Base-by-base conservation (phyloP, 768 basidiomycete genomes). In the Serpula lacrymans region DNA sequence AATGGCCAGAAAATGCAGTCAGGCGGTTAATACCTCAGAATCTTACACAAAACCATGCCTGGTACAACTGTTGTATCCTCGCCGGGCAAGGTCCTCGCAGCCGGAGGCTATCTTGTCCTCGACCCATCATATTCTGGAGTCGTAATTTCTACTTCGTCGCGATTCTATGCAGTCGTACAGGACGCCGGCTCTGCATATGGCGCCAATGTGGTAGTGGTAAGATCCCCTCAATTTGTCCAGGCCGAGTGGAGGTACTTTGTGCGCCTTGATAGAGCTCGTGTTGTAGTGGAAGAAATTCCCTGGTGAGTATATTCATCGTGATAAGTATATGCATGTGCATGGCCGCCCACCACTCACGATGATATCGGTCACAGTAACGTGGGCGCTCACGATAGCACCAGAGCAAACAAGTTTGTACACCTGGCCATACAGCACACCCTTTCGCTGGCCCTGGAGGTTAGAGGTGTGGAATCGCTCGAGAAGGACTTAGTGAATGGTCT, bases 21-120 rank as follows among this genome's bases (percentile, higher is more conserved):
- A n/a, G n/a, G n/a, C n/a, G n/a, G n/a, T n/a, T n/a, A n/a, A n/a
- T n/a, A n/a, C n/a, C n/a, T n/a, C n/a, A n/a, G n/a, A n/a, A n/a
- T n/a, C n/a, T n/a, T n/a, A n/a, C n/a, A n/a, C n/a, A n/a, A 29
- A 29, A 48, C 40, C 42, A 80, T 78, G 74, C 47, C 67, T 48
- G 55, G 53, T 53, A 58, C 75, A 34, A 90, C 87, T 22, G 75
- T 86, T 37, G 78, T 96, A 46, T 97, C 94, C 24, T 79, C 93
- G 1, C 89, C 95, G 8, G 95, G 95, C 47, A 99, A 99, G 64
- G 94, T 96, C 37, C 77, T 99, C 41, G 62, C 96, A 40, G 91
- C 94, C 8, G 96, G 96, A 2, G 96, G 96, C 2, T 99, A 98
- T 68, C 87, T 99, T 48, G 91, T 99, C 21, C 84, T 98, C 46